Evolutionary conservation across 257 asterid genomes (phyloP), one percentile per base, ranked within the genome.

Genomic region (Handroanthus guayacan): DNA sequence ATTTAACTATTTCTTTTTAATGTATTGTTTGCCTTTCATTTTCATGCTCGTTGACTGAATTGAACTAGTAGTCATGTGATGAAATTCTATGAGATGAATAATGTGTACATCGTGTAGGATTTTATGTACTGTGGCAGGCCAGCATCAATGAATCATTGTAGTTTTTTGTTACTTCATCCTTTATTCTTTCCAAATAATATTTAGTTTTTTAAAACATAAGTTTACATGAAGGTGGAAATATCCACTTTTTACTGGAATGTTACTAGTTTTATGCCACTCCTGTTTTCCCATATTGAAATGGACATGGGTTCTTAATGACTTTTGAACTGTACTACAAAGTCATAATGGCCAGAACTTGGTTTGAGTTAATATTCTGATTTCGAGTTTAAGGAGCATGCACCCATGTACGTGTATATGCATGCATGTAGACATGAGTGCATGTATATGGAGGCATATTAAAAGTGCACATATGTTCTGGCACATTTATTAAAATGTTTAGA

Each of bases 21-120:
- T 37, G 64, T 47, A 63, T 16, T 55, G 25, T 45, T 62, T 17
- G 69, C 75, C 37, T 78, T 77, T 16, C n/a, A 34, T 67, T 66
- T 44, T 12, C 81, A 56, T 64, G 25, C 43, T 51, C 14, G 3
- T 48, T 75, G 62, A 50, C 51, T 57, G n/a, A n/a, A 43, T 63
- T 37, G 31, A 25, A 1, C 31, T 25, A 25, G 31, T 25, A 71
- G 18, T 78, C 57, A 14, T 52, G 38, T 37, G 34, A 54, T 68
- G 20, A 48, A 58, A 60, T 16, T 77, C 45, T 43, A 18, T 54
- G 67, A 62, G 43, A 39, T 14, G 81, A 51, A 52, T 8, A 56
- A 25, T 31, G 14, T 3, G 9, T 43, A 54, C 18, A 56, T 67
- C 0, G 17, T 31, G 63, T 48, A n/a, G 1, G 31, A 25, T 25